phyloP scores from a whole-genome alignment of 352 stramenopile genomes.

The Paralagenidium karlingii region DNA sequence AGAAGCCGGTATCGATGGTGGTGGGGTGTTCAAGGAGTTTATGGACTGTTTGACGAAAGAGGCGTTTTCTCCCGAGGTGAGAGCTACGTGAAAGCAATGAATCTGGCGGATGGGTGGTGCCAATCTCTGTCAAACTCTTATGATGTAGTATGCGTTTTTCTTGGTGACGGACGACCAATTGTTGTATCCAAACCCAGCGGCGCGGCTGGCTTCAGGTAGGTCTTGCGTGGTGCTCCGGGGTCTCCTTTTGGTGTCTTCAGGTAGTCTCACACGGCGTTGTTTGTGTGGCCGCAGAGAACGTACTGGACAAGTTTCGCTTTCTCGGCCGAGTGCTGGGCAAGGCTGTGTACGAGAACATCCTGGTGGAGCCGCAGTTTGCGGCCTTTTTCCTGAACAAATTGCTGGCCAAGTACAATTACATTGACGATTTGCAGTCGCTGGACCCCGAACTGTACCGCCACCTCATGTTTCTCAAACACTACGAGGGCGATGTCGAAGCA shows the following conservation, averaged over 20 bases:
- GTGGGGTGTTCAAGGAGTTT: slow-evolving; percentile 97
- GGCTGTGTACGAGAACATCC: slow-evolving; percentile 92
- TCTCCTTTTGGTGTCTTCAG: too few relatives aligned
- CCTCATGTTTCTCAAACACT: slow-evolving; percentile 93
- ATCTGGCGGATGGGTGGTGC: not conserved
- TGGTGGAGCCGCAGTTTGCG: slow-evolving; percentile 94
- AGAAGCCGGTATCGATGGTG: slow-evolving; percentile 94
- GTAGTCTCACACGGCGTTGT: too few relatives aligned
- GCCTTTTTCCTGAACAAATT: slow-evolving; percentile 95
- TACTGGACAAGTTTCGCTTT: slow-evolving; percentile 91
- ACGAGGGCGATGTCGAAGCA: slow-evolving; percentile 82
- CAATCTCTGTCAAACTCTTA: slow-evolving; percentile 64
- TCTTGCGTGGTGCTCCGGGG: too few relatives aligned
- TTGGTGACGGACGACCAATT: slow-evolving; percentile 60
- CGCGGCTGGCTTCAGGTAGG: too few relatives aligned
- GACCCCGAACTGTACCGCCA: slow-evolving; percentile 92
- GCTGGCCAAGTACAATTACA: slow-evolving; percentile 79
- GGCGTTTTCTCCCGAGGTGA: slow-evolving; percentile 79
- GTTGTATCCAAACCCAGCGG: slow-evolving; percentile 92
- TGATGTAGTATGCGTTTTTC: too few relatives aligned
- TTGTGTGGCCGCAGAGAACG: too few relatives aligned
- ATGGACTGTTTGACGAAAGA: slow-evolving; percentile 82
- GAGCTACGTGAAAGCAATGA: slow-evolving; percentile 7
- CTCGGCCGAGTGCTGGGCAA: slow-evolving; percentile 92
- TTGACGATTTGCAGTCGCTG: slow-evolving; percentile 89